phyloP scores from a whole-genome alignment of 2,329 filamentous ascomycete genomes.

The Pyricularia sp. region DNA sequence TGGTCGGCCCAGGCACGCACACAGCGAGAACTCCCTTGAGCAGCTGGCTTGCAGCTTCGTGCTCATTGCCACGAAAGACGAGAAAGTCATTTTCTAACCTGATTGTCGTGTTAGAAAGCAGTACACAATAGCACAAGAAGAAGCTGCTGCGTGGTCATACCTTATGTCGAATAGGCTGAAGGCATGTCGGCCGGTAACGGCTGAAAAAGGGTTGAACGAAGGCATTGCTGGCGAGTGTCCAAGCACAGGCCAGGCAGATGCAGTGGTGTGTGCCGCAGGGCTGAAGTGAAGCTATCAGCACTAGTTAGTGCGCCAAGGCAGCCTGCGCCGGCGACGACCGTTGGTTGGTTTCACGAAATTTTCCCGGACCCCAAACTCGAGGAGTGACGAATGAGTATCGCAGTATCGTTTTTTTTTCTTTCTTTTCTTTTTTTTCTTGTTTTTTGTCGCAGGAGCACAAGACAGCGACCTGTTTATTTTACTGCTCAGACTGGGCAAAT shows the following conservation, averaged over 20 bases:
- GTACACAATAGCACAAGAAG: slow-evolving; percentile 1
- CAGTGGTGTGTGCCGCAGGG: not conserved
- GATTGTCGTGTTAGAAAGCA: slow-evolving; percentile 6
- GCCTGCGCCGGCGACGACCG: not conserved
- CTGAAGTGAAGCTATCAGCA: not conserved
- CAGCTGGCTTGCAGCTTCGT: slow-evolving; percentile 63
- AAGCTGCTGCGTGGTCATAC: slow-evolving; percentile 22
- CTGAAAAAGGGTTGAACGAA: slow-evolving; percentile 42
- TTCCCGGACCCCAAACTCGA: not conserved
- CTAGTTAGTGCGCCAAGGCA: not conserved
- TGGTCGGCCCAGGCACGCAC: slow-evolving; percentile 55
- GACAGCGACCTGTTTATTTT: not conserved
- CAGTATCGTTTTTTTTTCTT: not conserved
- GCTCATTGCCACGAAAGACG: slow-evolving; percentile 60
- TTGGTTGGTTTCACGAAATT: not conserved
- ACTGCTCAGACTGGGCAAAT: not conserved
- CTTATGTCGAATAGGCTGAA: slow-evolving; percentile 46
- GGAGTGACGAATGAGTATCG: not conserved
- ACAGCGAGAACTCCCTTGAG: slow-evolving; percentile 63
- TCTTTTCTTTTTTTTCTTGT: too few relatives aligned
- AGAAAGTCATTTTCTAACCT: slow-evolving; percentile 70
- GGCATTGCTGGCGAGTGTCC: slow-evolving; percentile 28
- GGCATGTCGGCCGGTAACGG: slow-evolving; percentile 35
- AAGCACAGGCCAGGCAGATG: not conserved
- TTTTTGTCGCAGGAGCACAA: not conserved